phyloP scores from a whole-genome alignment of 2,329 filamentous ascomycete species.

The Verticillium nubilum region DNA sequence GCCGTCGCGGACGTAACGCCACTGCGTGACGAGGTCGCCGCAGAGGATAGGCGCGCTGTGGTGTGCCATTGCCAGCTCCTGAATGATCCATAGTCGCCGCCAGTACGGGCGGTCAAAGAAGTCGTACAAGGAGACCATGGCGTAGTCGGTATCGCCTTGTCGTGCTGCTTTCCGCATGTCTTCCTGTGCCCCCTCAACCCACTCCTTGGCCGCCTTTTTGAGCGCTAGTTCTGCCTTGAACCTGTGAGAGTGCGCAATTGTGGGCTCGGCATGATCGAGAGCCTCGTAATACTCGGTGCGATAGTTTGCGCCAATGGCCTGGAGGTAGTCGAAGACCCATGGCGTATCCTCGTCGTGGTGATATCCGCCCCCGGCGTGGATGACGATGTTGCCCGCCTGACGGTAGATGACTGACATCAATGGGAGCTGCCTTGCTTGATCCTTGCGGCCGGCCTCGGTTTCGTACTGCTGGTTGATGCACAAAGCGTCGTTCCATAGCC shows the following conservation, averaged over 20 bases:
- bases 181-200: too few relatives aligned
- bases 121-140: background rate
- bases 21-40: slow-evolving; percentile 1
- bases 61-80: slow-evolving; percentile 2
- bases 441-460: slow-evolving; percentile 6
- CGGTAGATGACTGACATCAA: slow-evolving; percentile 18
- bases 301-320: background rate
- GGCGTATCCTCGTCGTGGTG: background rate
- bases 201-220: too few relatives aligned
- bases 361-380: slow-evolving; percentile 14
- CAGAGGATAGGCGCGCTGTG: slow-evolving; percentile 1
- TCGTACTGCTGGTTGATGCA: slow-evolving; percentile 19
- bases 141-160: background rate
- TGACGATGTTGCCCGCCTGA: slow-evolving; percentile 14
- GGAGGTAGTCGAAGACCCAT: background rate
- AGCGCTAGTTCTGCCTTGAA: too few relatives aligned
- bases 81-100: slow-evolving; percentile 5
- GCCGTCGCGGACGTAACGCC: slow-evolving; percentile 3
- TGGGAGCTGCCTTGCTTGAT: slow-evolving; percentile 13
- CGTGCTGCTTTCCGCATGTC: too few relatives aligned
- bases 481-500: slow-evolving; percentile 19
- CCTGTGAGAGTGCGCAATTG: background rate
- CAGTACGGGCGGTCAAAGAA: slow-evolving; percentile 5
- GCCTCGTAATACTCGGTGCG: slow-evolving; percentile 2
- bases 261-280: background rate